These are phyloP conservation scores for Silene latifolia DNA, from an alignment of 148 eudicot species.

Conservation along the genomic window DNA sequence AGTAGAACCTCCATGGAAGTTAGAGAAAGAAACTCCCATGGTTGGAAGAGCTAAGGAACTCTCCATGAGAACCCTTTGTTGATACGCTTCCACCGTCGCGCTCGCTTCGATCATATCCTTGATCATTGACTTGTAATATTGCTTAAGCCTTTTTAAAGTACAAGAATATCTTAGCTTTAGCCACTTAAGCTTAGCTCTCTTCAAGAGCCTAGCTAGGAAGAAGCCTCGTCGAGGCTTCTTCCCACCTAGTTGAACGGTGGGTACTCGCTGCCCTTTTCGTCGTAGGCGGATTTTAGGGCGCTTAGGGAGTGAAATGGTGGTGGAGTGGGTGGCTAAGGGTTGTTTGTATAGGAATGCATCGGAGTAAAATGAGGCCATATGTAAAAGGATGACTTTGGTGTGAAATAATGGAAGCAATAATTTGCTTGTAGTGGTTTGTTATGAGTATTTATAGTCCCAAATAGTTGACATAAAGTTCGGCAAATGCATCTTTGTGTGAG, in stretches of 20 bases:
- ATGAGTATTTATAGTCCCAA: slow-evolving; percentile 4
- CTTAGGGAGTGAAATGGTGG: slow-evolving; percentile 23
- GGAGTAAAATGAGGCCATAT: slow-evolving; percentile 25
- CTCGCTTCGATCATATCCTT: slow-evolving; percentile 46
- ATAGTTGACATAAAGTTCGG: slow-evolving; percentile 3
- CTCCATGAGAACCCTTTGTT: slow-evolving; percentile 48
- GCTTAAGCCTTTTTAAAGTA: slow-evolving; percentile 41
- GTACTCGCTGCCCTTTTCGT: slow-evolving; percentile 31
- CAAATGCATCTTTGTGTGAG: slow-evolving; percentile 11
- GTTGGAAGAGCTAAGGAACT: slow-evolving; percentile 4
- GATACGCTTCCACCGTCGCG: slow-evolving; percentile 29
- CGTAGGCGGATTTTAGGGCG: slow-evolving; percentile 31
- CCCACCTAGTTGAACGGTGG: slow-evolving; percentile 39
- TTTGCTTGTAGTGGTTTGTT: neutral
- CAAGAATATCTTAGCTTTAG: slow-evolving; percentile 29
- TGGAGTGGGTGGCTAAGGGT: slow-evolving; percentile 13
- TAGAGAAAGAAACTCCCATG: slow-evolving; percentile 11
- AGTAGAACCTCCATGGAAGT: slow-evolving; percentile 10
- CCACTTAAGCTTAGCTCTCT: slow-evolving; percentile 41
- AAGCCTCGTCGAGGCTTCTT: slow-evolving; percentile 29
- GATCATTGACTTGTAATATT: slow-evolving; percentile 38
- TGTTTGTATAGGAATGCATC: slow-evolving; percentile 16
- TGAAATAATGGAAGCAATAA: neutral
- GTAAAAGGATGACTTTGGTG: neutral
- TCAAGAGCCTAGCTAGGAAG: slow-evolving; percentile 28